Evolutionary conservation across 1,284 basidiomycete genomes (phyloP), one percentile per base, ranked within the genome.

Genomic region (Ceratobasidium sp.): DNA sequence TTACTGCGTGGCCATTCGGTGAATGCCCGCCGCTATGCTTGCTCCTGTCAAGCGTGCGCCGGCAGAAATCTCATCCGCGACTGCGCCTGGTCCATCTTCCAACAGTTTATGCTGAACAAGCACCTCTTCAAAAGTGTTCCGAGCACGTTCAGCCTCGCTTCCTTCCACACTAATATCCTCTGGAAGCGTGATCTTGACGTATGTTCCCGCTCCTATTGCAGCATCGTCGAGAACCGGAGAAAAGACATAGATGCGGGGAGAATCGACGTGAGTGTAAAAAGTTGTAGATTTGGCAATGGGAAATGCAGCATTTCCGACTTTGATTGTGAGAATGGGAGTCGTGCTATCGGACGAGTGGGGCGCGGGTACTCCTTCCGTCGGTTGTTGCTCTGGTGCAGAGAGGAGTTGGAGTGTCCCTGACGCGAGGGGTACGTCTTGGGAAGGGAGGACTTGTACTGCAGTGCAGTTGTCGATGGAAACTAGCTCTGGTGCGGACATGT

Each of bases 291-390:
- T 70, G 18, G 53, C 48, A 16, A 70, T 48, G 12, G 67, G 67
- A 30, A 70, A 70, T 5, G 67, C 67, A 12, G 67, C 67, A 21
- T 70, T 58, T 14, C 67, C 53, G 10, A 70, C 39, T 30, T 70
- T 70, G 53, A 70, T 41, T 12, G 67, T 70, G 2, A 70, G 18
- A n/a, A 70, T 58, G 3, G 55, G 39, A 45, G 18, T 53, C 16
- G 61, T 50, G 36, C 3, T 52, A 26, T 39, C 34, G 34, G 46
- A 21, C 18, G 61, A 50, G 26, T 64, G 61, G n/a, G n/a, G n/a
- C 28, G 9, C 36, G 9, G 2, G 5, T 26, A 59, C 43, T 5
- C 10, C 41, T 18, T 45, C 59, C 16, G 23, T 46, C 14, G 64
- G 34, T 53, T 8, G n/a, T 41, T 48, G 32, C n/a, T 52, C 48